Evolutionary conservation across 768 basidiomycete species (phyloP).

Genomic region (Podaxis rugospora): DNA sequence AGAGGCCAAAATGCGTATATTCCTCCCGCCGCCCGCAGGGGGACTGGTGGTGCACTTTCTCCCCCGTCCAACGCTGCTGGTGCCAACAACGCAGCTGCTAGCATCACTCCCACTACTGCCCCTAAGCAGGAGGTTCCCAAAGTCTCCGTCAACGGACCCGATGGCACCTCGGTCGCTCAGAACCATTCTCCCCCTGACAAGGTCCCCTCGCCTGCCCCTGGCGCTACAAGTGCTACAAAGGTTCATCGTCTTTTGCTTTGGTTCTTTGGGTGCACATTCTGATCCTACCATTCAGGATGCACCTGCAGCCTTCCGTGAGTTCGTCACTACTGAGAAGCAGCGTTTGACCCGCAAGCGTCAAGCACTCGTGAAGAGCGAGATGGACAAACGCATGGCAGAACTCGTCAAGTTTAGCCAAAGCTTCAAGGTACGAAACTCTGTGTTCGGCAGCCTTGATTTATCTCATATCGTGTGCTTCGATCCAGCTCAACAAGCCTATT

Average conservation of each 20-base stretch:
- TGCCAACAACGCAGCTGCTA: too few species aligned
- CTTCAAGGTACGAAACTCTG: constrained; percentile 74
- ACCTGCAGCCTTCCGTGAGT: constrained; percentile 83
- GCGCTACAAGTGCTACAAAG: constrained; percentile 39
- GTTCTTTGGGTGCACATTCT: background rate
- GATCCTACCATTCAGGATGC: constrained; percentile 23
- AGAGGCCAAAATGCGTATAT: constrained; percentile 88
- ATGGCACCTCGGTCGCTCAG: constrained; percentile 49
- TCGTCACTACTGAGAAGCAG: constrained; percentile 90
- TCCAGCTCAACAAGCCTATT: constrained; percentile 88
- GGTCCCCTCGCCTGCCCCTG: constrained; percentile 61
- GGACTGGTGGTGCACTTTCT: constrained; percentile 21
- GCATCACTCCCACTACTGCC: constrained; percentile 17
- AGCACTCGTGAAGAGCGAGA: constrained; percentile 84
- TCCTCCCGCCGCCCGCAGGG: constrained; percentile 83
- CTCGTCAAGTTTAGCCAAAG: constrained; percentile 87
- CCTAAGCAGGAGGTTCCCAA: constrained; percentile 56
- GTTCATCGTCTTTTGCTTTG: constrained; percentile 25
- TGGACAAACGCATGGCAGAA: constrained; percentile 93
- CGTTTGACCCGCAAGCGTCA: constrained; percentile 88
- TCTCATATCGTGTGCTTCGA: background rate
- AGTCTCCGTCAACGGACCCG: constrained; percentile 75
- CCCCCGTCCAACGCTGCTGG: constrained; percentile 17
- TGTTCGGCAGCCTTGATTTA: background rate
- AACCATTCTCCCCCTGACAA: constrained; percentile 46